Evolutionary conservation across 2,329 filamentous ascomycete genomes (phyloP).

Genomic region (Aspergillus brasiliensis): DNA sequence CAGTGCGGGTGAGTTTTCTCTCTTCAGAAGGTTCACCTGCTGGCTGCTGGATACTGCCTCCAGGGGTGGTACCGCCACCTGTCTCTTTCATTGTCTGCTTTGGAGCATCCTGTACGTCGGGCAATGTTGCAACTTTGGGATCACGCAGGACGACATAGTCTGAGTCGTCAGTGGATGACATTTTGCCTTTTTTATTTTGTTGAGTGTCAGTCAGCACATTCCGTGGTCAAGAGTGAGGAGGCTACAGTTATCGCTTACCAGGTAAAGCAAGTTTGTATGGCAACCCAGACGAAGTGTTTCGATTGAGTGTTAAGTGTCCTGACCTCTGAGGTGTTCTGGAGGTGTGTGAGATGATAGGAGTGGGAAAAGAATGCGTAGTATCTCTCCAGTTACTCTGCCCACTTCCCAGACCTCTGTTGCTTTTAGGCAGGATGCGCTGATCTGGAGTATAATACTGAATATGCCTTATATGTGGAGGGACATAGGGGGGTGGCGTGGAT

Average conservation of each 20-base stretch:
- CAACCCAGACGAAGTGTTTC: background rate
- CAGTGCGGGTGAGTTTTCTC: background rate
- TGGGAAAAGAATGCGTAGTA: background rate
- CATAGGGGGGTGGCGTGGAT: background rate
- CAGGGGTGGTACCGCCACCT: background rate
- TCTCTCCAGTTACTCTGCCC: background rate
- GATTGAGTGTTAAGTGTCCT: background rate
- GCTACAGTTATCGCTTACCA: background rate
- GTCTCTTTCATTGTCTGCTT: background rate
- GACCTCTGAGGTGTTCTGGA: background rate
- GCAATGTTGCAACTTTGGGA: background rate
- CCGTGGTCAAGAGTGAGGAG: background rate
- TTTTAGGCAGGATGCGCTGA: background rate
- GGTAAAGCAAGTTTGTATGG: background rate
- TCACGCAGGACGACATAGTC: constrained; percentile 26
- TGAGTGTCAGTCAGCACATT: background rate
- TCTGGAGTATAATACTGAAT: background rate
- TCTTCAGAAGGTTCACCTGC: background rate
- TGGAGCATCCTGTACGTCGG: background rate
- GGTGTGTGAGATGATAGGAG: background rate
- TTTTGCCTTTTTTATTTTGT: background rate
- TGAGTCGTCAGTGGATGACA: constrained; percentile 19
- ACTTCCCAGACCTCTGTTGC: background rate
- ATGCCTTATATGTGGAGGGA: background rate
- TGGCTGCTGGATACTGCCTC: background rate